A percentile compares a stretch with the other conserved stretches of the same genome.
Conservation (phyloP, 1,139 yeast species). For the Spencermartinsiella ligniputridi region DNA sequence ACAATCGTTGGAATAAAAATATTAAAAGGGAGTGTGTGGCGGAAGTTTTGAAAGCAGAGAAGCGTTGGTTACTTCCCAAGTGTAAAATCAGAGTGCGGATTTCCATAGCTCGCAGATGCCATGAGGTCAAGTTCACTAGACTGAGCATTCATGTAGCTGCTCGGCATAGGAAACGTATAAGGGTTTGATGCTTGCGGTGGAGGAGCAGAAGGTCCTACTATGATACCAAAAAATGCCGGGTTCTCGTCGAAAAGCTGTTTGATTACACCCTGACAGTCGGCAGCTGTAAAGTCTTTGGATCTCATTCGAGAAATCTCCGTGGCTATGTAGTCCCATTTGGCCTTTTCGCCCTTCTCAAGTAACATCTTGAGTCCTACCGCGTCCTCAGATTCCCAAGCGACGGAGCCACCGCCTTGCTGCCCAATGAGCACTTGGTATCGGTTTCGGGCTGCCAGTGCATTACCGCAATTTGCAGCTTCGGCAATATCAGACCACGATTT, state of each 20-base stretch:
- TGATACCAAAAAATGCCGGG: slow-evolving; percentile 56
- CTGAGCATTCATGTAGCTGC: neutral
- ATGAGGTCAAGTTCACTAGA: neutral
- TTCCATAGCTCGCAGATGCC: neutral
- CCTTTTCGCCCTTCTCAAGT: slow-evolving; percentile 65
- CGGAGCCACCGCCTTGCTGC: slow-evolving; percentile 73
- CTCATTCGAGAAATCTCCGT: slow-evolving; percentile 58
- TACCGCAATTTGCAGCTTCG: slow-evolving; percentile 58
- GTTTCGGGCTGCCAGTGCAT: slow-evolving; percentile 70
- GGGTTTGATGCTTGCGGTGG: neutral
- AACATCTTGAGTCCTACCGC: slow-evolving; percentile 47
- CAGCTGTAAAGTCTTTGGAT: slow-evolving; percentile 49
- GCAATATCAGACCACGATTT: slow-evolving; percentile 75
- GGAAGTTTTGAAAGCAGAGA: too few species aligned
- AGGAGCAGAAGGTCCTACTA: slow-evolving; percentile 13
- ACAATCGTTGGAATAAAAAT: neutral
- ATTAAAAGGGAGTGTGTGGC: too few species aligned
- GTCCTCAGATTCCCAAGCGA: slow-evolving; percentile 61
- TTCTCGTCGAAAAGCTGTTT: slow-evolving; percentile 50
- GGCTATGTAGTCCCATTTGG: slow-evolving; percentile 64
- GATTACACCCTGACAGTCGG: slow-evolving; percentile 54
- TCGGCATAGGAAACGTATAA: neutral
- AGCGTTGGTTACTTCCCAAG: too few species aligned
- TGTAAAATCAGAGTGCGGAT: neutral
- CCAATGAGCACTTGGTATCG: slow-evolving; percentile 78